Evolutionary conservation across 2,329 filamentous ascomycete species (phyloP).

Genomic region (Apiospora rasikravindrae): DNA sequence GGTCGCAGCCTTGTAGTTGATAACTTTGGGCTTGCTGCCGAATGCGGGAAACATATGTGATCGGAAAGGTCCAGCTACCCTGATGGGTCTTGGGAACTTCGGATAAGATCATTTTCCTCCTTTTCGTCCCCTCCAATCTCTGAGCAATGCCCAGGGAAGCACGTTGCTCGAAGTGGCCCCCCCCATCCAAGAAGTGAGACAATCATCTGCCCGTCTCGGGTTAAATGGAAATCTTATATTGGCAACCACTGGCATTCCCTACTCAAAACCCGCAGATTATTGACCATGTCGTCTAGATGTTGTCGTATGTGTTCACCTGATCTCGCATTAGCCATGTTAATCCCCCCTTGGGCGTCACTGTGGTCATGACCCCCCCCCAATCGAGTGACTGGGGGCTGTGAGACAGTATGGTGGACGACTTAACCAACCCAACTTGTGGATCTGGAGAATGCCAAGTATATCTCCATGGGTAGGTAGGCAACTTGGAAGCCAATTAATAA

Average conservation of each 20-base stretch:
- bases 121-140: not conserved
- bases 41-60: not conserved
- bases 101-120: not conserved
- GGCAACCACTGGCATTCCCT: not conserved
- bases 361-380: not conserved
- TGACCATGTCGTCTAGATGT: not conserved
- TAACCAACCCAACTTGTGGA: not conserved
- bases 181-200: constrained; percentile 9
- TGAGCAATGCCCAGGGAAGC: not conserved
- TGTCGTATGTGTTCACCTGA: not conserved
- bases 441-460: not conserved
- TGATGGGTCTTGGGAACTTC: not conserved
- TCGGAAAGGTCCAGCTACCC: not conserved
- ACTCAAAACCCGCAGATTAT: not conserved
- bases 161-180: not conserved
- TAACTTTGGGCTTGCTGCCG: not conserved
- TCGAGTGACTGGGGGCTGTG: not conserved
- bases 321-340: not conserved
- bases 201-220: constrained; percentile 16
- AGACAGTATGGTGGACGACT: not conserved
- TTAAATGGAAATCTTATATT: not conserved
- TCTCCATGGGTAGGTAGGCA: not conserved
- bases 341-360: not conserved
- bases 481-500: not conserved
- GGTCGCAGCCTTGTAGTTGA: not conserved